Evolutionary conservation across 2,329 filamentous ascomycete genomes (phyloP).

Genomic region (Trichoderma lentiforme): DNA sequence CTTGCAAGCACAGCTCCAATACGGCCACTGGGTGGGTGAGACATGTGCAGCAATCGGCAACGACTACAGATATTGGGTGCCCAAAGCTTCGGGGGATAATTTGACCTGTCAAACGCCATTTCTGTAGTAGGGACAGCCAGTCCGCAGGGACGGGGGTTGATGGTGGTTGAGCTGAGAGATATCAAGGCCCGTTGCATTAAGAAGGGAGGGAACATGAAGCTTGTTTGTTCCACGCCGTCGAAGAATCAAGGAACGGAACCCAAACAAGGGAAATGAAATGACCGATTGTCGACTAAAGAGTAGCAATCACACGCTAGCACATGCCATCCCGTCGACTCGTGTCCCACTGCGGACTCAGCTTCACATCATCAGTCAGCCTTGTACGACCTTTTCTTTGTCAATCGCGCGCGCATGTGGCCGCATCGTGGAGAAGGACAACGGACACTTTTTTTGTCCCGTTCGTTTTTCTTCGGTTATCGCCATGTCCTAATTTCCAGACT

Average conservation of each 20-base stretch:
- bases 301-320: constrained; percentile 1
- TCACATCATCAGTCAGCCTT: not conserved
- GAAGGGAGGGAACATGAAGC: not conserved
- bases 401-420: constrained; percentile 7
- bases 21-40: not conserved
- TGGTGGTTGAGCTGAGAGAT: not conserved
- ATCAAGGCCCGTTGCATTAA: not conserved
- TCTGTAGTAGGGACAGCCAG: not conserved
- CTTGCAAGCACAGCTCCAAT: not conserved
- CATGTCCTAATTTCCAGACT: not conserved
- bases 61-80: not conserved
- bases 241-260: not conserved
- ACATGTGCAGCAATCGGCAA: not conserved
- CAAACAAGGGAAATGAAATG: not conserved
- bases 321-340: not conserved
- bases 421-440: constrained; percentile 10
- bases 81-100: not conserved
- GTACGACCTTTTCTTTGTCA: not conserved
- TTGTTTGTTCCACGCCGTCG: not conserved
- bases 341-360: not conserved
- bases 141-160: not conserved
- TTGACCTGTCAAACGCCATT: not conserved
- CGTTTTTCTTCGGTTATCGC: constrained; percentile 15
- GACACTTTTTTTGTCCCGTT: not conserved
- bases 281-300: not conserved